phyloP scores from a whole-genome alignment of 495 filamentous ascomycete species.

The Penicillium cinerascens region DNA sequence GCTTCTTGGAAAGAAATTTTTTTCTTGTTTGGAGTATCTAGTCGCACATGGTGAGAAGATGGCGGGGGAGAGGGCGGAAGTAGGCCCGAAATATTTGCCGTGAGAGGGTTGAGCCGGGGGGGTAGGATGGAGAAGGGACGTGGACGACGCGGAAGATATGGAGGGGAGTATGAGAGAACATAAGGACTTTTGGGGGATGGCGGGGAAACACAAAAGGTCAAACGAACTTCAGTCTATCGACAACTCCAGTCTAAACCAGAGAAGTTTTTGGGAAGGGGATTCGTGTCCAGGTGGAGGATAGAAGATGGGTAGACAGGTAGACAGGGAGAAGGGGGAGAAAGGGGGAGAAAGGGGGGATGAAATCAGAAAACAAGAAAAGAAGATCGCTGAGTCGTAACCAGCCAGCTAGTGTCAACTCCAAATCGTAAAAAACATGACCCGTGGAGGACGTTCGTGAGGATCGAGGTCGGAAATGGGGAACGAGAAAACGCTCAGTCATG shows the following conservation, averaged over 20 bases:
- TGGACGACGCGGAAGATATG: background rate
- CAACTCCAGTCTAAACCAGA: background rate
- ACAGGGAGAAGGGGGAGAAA: background rate
- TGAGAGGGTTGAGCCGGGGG: background rate
- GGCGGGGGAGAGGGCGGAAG: constrained; percentile 21
- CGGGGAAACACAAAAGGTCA: constrained; percentile 5
- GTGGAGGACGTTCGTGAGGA: constrained; percentile 23
- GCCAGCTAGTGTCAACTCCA: constrained; percentile 38
- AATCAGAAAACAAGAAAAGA: constrained; percentile 15
- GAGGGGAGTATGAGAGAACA: background rate
- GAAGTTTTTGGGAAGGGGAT: background rate
- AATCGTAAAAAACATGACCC: constrained; percentile 30
- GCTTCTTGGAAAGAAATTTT: constrained; percentile 21
- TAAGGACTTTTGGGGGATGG: constrained; percentile 9
- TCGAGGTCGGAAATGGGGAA: constrained; percentile 21
- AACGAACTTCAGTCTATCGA: constrained; percentile 16
- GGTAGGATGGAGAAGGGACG: background rate
- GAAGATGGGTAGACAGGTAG: constrained; percentile 1
- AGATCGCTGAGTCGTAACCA: constrained; percentile 33
- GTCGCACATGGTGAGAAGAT: constrained; percentile 16
- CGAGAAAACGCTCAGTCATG: constrained; percentile 47
- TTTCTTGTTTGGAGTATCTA: constrained; percentile 32
- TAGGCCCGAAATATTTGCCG: constrained; percentile 21
- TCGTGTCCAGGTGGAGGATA: constrained; percentile 11
- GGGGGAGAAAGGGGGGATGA: constrained; percentile 1